These are phyloP conservation scores for Epichloe aotearoae DNA, from an alignment of 2,329 filamentous ascomycete genomes.

Conservation along the genomic window DNA sequence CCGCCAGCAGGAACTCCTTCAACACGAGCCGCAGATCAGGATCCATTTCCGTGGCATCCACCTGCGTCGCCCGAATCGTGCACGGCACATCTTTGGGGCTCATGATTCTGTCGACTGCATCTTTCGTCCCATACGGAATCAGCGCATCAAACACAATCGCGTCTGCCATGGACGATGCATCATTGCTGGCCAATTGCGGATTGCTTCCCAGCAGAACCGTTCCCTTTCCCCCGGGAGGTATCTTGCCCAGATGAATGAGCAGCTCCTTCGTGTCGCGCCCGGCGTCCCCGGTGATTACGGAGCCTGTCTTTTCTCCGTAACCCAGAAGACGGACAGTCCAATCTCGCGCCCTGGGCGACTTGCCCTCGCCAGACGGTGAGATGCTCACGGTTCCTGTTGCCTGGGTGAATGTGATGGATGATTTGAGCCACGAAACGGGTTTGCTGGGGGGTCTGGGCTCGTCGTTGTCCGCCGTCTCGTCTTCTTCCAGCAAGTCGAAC, in stretches of 20 bases:
- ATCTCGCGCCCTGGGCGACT: neutral
- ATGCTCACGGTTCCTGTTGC: slow-evolving; percentile 5
- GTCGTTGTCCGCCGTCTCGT: slow-evolving; percentile 5
- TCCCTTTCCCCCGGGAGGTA: slow-evolving; percentile 4
- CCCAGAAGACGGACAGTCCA: slow-evolving; percentile 8
- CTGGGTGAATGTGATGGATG: slow-evolving; percentile 6
- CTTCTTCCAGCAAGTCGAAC: slow-evolving; percentile 18
- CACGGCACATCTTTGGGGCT: neutral
- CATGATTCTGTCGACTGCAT: slow-evolving; percentile 8
- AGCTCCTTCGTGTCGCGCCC: neutral
- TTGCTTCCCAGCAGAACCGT: slow-evolving; percentile 6
- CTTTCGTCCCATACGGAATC: slow-evolving; percentile 8
- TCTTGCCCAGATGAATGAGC: slow-evolving; percentile 5
- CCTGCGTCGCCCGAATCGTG: slow-evolving; percentile 7
- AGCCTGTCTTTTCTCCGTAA: neutral
- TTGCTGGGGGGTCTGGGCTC: neutral
- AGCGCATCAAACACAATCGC: slow-evolving; percentile 10
- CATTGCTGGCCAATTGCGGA: slow-evolving; percentile 7
- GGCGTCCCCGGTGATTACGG: neutral
- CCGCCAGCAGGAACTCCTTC: slow-evolving; percentile 10
- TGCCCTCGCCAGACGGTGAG: neutral
- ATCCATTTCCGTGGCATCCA: slow-evolving; percentile 12
- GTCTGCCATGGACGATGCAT: slow-evolving; percentile 7
- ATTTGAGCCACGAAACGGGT: slow-evolving; percentile 4
- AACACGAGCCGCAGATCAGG: slow-evolving; percentile 9